A percentile compares a stretch with the other conserved stretches of the same genome.
Evolutionary conservation across 371 early-diverging fungal genomes (phyloP).

Genomic region (Circinella minor): DNA sequence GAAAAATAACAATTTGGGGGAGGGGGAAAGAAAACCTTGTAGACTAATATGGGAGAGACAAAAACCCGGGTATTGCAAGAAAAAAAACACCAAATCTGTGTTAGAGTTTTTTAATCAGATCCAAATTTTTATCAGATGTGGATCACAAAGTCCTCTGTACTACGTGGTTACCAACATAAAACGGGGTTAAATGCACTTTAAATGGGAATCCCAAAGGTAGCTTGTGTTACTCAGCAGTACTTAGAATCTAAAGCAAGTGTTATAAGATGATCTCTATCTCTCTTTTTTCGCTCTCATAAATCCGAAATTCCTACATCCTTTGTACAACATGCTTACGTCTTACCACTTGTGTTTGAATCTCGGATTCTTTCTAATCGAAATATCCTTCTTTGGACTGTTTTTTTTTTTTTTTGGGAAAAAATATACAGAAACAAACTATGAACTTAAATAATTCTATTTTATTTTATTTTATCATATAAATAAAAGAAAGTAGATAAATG

Average conservation of each 20-base stretch:
- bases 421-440: background rate
- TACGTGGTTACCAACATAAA: background rate
- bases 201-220: background rate
- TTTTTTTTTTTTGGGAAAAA: constrained; percentile 3
- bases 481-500: background rate
- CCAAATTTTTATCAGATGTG: constrained; percentile 8
- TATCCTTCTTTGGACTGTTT: background rate
- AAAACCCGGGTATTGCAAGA: too few species aligned
- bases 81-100: background rate
- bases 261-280: background rate
- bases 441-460: too few species aligned
- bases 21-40: too few species aligned
- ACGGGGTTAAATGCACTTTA: background rate
- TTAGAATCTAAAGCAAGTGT: background rate
- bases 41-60: too few species aligned
- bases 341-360: background rate
- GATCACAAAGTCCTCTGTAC: background rate
- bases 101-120: constrained; percentile 1
- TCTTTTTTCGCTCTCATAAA: too few species aligned
- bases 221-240: background rate
- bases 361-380: background rate
- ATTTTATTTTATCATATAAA: background rate
- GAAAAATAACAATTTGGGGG: too few species aligned
- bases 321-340: constrained; percentile 9
- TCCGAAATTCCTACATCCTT: background rate